Evolutionary conservation across 2,329 filamentous ascomycete species (phyloP).

Genomic region (Magnaporthales sp.): DNA sequence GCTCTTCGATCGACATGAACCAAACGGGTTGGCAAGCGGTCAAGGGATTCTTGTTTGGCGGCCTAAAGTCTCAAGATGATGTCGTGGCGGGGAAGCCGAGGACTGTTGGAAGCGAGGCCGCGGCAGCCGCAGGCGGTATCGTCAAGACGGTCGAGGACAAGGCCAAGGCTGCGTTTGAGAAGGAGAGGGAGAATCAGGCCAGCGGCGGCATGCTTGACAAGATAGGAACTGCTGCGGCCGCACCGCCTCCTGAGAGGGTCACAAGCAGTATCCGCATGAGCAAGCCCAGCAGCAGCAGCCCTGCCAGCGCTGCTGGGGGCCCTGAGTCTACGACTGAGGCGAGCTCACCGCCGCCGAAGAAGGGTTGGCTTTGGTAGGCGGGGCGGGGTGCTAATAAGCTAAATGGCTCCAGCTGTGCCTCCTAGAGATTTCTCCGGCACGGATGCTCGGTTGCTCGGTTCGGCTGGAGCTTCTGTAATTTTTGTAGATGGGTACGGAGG

Average conservation of each 20-base stretch:
- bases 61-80: constrained; percentile 26
- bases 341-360: not conserved
- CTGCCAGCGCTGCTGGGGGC: not conserved
- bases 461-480: not conserved
- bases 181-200: constrained; percentile 41
- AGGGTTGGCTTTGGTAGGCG: not conserved
- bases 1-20: not conserved
- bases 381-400: not conserved
- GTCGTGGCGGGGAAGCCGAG: constrained; percentile 10
- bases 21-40: constrained; percentile 12
- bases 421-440: not conserved
- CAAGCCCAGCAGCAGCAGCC: not conserved
- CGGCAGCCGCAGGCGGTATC: constrained; percentile 19
- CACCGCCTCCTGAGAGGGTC: constrained; percentile 29
- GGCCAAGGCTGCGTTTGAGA: constrained; percentile 35
- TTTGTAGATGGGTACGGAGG: not conserved
- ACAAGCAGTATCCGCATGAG: constrained; percentile 23
- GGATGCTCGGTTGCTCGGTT: not conserved
- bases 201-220: constrained; percentile 40
- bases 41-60: constrained; percentile 27
- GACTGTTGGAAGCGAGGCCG: constrained; percentile 22
- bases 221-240: constrained; percentile 11
- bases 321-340: not conserved
- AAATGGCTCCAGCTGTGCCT: not conserved
- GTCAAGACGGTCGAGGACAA: constrained; percentile 26